These are phyloP conservation scores for Lithocarpus polystachyus DNA, from an alignment of 306 rosid genomes.

Conservation along the genomic window DNA sequence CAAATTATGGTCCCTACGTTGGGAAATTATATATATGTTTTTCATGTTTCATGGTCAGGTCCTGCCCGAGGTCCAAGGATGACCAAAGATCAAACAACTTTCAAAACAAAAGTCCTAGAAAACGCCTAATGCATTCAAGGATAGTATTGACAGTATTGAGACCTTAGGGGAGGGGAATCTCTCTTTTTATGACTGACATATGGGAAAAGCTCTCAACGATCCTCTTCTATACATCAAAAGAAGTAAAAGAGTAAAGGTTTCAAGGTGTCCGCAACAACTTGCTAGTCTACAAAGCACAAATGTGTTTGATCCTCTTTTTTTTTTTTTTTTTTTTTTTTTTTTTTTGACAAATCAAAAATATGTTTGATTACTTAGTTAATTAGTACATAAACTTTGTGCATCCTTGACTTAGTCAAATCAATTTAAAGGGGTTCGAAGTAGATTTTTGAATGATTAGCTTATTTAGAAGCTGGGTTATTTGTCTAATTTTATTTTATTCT, in stretches of 20 bases:
- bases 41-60: neutral
- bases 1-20: neutral
- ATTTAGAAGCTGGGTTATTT: neutral
- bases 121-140: constrained; percentile 34
- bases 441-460: constrained; percentile 18
- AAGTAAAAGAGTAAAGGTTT: constrained; percentile 63
- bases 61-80: neutral
- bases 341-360: constrained; percentile 25
- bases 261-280: constrained; percentile 28
- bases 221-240: constrained; percentile 57
- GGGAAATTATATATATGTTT: neutral
- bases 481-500: constrained; percentile 19
- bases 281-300: constrained; percentile 44
- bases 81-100: constrained; percentile 16
- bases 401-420: constrained; percentile 51
- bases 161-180: constrained; percentile 45
- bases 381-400: neutral
- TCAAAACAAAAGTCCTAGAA: constrained; percentile 21
- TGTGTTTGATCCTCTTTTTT: constrained; percentile 18
- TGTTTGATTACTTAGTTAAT: constrained; percentile 22
- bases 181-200: constrained; percentile 42
- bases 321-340: neutral
- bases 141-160: constrained; percentile 31
- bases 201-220: constrained; percentile 41
- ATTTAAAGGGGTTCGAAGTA: constrained; percentile 21